Conservation (phyloP, 2,329 filamentous ascomycete genomes). For the Neonectria sp. region DNA sequence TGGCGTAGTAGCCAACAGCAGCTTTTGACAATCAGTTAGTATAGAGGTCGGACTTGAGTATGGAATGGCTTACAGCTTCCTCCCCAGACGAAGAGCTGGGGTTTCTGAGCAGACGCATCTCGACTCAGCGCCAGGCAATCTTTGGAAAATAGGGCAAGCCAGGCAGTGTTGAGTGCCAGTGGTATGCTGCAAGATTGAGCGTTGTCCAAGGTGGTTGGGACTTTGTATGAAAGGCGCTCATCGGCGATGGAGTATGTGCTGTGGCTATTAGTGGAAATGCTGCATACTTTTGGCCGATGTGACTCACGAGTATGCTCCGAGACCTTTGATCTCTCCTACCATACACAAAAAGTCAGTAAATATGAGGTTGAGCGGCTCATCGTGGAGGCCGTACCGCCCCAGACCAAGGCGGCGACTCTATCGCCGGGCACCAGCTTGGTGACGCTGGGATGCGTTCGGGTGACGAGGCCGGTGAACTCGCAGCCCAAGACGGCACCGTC, state of each 20-base stretch:
- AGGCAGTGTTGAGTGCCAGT: slow-evolving; percentile 55
- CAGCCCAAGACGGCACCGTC: slow-evolving; percentile 54
- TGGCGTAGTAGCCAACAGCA: slow-evolving; percentile 37
- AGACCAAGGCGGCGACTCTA: slow-evolving; percentile 43
- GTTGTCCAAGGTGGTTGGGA: slow-evolving; percentile 47
- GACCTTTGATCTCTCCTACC: slow-evolving; percentile 43
- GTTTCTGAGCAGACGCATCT: background rate
- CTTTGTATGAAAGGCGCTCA: slow-evolving; percentile 55
- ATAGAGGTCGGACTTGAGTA: no score
- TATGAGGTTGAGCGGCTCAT: background rate
- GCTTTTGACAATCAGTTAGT: slow-evolving; percentile 33
- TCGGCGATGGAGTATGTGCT: slow-evolving; percentile 57
- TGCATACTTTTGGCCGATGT: accelerated
- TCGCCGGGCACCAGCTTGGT: slow-evolving; percentile 34
- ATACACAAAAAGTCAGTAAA: background rate
- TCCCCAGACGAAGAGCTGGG: slow-evolving; percentile 56
- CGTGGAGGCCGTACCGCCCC: slow-evolving; percentile 42
- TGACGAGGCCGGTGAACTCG: slow-evolving; percentile 55
- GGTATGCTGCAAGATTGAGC: slow-evolving; percentile 55
- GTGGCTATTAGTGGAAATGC: slow-evolving; percentile 6
- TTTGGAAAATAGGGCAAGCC: slow-evolving; percentile 56
- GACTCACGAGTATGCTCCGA: slow-evolving; percentile 52
- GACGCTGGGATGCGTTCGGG: slow-evolving; percentile 45
- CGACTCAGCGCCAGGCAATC: slow-evolving; percentile 51
- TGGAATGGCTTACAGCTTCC: slow-evolving; percentile 54